A percentile compares a stretch with the other conserved stretches of the same genome.
Conservation (phyloP, 2,329 filamentous ascomycete species). For the Mollisia scopiformis region DNA sequence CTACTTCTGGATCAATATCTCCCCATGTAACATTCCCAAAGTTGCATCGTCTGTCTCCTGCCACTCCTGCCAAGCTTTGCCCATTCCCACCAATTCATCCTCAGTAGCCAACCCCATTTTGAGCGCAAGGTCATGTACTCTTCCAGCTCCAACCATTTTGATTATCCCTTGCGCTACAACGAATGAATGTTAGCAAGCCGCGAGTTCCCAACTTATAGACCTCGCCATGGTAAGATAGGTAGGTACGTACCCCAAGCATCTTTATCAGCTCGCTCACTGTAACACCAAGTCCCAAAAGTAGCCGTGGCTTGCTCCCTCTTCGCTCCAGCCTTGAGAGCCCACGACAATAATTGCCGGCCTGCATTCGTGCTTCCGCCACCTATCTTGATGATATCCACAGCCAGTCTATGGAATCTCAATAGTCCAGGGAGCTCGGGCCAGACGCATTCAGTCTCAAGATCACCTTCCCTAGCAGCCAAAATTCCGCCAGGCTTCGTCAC, state of each 20-base stretch:
- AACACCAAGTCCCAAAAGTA: conserved; percentile 27
- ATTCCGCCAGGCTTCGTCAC: conserved; percentile 56
- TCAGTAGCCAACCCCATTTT: conserved; percentile 25
- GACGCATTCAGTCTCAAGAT: conserved; percentile 37
- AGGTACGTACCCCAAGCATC: conserved; percentile 27
- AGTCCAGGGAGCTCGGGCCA: conserved; percentile 37
- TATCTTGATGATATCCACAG: conserved; percentile 19
- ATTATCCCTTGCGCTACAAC: conserved; percentile 27
- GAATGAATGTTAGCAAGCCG: conserved; percentile 12
- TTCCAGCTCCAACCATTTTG: conserved; percentile 25
- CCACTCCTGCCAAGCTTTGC: conserved; percentile 33
- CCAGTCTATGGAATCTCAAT: conserved; percentile 31
- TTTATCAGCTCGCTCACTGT: conserved; percentile 24
- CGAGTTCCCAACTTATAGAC: no score
- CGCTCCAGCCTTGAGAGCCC: conserved; percentile 34
- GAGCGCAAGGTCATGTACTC: conserved; percentile 24
- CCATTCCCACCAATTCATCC: conserved; percentile 33
- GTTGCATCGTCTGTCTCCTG: conserved; percentile 28
- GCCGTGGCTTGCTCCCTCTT: conserved; percentile 20
- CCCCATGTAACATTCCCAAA: conserved; percentile 32
- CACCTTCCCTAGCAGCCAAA: conserved; percentile 48
- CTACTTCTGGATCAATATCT: conserved; percentile 32
- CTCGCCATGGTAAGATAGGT: neutral
- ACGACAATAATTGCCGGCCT: conserved; percentile 35
- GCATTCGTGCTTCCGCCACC: conserved; percentile 28